A percentile compares a stretch with the other conserved stretches of the same genome.
These are phyloP conservation scores for Metschnikowia similis DNA, from an alignment of 805 yeast genomes.

Conservation along the genomic window DNA sequence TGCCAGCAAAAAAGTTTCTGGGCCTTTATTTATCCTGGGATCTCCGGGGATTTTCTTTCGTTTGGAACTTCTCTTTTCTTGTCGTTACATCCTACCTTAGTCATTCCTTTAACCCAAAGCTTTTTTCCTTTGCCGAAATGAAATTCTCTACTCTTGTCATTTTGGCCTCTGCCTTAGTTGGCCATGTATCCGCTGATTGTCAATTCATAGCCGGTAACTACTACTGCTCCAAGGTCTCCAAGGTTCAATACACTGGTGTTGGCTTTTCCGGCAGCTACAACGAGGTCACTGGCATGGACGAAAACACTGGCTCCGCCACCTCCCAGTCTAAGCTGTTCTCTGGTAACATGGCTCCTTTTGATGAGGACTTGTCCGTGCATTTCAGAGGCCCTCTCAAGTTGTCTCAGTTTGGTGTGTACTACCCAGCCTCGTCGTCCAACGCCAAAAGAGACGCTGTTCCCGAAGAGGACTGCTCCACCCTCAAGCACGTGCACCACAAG, in stretches of 20 bases:
- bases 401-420: constrained; percentile 85
- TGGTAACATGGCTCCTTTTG: constrained; percentile 73
- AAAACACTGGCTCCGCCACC: constrained; percentile 65
- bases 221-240: constrained; percentile 71
- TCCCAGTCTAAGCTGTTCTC: constrained; percentile 53
- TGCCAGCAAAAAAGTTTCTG: constrained; percentile 3
- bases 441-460: constrained; percentile 38
- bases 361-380: constrained; percentile 84
- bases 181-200: constrained; percentile 36
- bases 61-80: constrained; percentile 6
- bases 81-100: constrained; percentile 11
- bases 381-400: constrained; percentile 86
- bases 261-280: constrained; percentile 84
- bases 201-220: constrained; percentile 64
- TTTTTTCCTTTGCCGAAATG: constrained; percentile 7
- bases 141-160: constrained; percentile 16
- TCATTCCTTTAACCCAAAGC: constrained; percentile 11
- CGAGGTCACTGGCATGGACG: constrained; percentile 79
- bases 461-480: constrained; percentile 44
- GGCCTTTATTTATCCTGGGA: background rate
- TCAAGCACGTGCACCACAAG: constrained; percentile 40
- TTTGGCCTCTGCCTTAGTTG: constrained; percentile 15
- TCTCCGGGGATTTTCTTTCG: constrained; percentile 1
- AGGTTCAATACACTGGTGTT: constrained; percentile 62
- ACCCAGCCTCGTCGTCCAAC: constrained; percentile 49